Base-by-base conservation (phyloP, 768 basidiomycete genomes). In the Mycena kentingensis region DNA sequence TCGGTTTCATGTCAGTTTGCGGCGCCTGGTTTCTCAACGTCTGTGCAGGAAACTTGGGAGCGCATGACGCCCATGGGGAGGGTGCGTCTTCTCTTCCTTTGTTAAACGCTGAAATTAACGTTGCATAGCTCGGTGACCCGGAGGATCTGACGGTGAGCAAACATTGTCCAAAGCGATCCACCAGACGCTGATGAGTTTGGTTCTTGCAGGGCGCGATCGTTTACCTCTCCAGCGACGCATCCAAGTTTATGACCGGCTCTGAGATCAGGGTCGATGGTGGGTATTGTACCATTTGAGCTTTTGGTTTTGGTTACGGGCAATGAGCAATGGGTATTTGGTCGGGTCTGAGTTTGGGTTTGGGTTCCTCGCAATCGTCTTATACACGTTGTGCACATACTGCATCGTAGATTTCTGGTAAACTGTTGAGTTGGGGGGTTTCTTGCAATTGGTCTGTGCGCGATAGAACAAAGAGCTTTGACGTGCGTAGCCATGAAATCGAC, bases 221-320 rank as follows among this genome's bases (percentile, higher is more conserved):
- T 50, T 96, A 88, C 69, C 79, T 98, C 16, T 85, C 88, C 7
- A 93, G 90, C 57, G 94, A 97, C 67, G 92, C 93, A 5, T 90
- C 88, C 46, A 82, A 80, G 50, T 98, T 94, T 70, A 86, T 93
- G 77, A 96, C 95, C 3, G 94, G 93, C 8, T 73, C 87, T 16
- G 92, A 92, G 61, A 71, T 92, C 51, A 84, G 86, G 8, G 83
- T 97, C 39, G 95, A 98, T 63, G 94, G 94, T 18, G 93, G 93
- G 5, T 95, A 95, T 71, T 91, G 89, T 67, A 63, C 75, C 36
- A 74, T 88, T 58, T 90, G 73, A 63, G 38, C n/a, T n/a, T n/a
- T n/a, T n/a, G n/a, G n/a, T n/a, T n/a, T n/a, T n/a, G n/a, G n/a
- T n/a, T n/a, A n/a, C n/a, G n/a, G n/a, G n/a, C n/a, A n/a, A n/a